Evolutionary conservation across 2,329 filamentous ascomycete genomes (phyloP).

Genomic region (Epichloe scottii): DNA sequence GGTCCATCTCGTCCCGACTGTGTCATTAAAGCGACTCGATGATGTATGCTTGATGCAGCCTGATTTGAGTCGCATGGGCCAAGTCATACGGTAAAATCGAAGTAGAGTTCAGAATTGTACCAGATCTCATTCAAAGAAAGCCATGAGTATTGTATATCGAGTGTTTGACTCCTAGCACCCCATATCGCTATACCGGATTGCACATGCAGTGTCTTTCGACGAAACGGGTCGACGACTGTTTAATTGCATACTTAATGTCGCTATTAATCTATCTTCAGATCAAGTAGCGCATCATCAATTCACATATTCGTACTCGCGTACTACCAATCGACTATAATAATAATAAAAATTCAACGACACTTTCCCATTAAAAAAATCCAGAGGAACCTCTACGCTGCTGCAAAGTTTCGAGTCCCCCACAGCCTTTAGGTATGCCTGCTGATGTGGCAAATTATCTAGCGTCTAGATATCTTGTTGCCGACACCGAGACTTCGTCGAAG

Average conservation of each 20-base stretch:
- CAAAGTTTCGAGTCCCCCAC: neutral
- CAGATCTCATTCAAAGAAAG: neutral
- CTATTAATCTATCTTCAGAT: too few relatives aligned
- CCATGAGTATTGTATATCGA: neutral
- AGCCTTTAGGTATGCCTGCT: constrained; percentile 32
- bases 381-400: too few relatives aligned
- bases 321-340: too few relatives aligned
- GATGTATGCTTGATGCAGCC: constrained; percentile 1
- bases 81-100: constrained; percentile 10
- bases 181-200: constrained; percentile 9
- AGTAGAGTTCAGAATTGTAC: neutral
- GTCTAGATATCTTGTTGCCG: constrained; percentile 67
- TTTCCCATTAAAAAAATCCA: neutral
- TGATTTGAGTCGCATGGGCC: neutral
- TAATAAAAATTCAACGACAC: too few relatives aligned
- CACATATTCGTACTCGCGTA: too few relatives aligned
- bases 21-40: constrained; percentile 47
- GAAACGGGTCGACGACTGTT: too few relatives aligned
- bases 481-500: constrained; percentile 40
- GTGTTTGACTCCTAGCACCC: neutral
- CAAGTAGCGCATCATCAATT: too few relatives aligned
- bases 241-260: neutral
- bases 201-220: neutral
- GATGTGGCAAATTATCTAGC: constrained; percentile 77
- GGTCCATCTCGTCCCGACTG: constrained; percentile 50